Evolutionary conservation across 306 rosid species (phyloP), one percentile per base, ranked within the genome.

Genomic region (Morella rubra): DNA sequence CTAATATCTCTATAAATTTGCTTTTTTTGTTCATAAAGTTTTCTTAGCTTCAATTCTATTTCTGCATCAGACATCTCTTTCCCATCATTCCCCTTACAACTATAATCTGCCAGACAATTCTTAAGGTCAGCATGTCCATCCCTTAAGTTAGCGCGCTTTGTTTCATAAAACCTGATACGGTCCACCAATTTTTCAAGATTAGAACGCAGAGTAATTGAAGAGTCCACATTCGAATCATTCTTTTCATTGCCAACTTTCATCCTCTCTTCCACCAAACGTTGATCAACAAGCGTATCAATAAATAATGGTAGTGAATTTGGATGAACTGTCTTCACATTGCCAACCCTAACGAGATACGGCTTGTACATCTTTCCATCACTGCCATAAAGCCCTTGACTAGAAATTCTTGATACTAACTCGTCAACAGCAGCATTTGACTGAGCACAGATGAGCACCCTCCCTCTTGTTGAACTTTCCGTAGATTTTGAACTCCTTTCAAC

Each of bases 351-450:
- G 83, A 95, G 90, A 88, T 90, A 95, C 58, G 98, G 98, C 85
- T 90, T 92, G 86, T 89, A 90, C 85, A 83, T 89, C 85, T 86
- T 88, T 27, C 96, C 97, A 74, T 88, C 81, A 83, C 84, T 80
- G 22, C 94, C 91, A 79, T 89, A 86, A 72, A 95, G 93, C 71
- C 98, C 97, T 18, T 82, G 84, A 74, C 86, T 87, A 71, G 93
- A 92, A 86, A 95, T 89, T 83, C 98, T 88, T 41, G 97, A 88
- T 60, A 95, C 98, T 79, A 95, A 86, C 69, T 95, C 98, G 88
- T 95, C 98, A 64, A 95, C 97, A 14, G 98, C 98, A 71, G 98
- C 98, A 85, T 95, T 95, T 67, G 98, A 95, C 84, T 95, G 98
- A 81, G 98, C 98, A 83, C 98, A 95, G 67, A 95, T 85, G 74